Conservation (phyloP, 768 basidiomycete species). For the Podaxis sp. region DNA sequence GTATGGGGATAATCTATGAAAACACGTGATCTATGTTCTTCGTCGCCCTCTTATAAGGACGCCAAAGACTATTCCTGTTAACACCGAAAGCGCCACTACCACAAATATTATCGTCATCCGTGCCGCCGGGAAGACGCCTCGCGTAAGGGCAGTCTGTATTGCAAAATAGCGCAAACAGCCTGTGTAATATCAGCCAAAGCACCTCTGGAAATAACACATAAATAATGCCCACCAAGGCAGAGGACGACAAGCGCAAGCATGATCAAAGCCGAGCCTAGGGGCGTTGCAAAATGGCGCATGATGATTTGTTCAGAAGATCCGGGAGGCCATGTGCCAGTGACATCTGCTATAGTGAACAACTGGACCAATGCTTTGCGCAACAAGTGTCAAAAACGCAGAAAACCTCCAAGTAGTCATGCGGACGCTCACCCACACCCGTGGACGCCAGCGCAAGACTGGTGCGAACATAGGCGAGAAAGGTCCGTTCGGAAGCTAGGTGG, state of each 20-base stretch:
- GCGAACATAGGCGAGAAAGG: conserved; percentile 55
- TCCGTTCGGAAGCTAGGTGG: conserved; percentile 53
- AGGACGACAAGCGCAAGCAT: conserved; percentile 9
- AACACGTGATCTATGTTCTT: not conserved
- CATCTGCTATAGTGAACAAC: conserved; percentile 16
- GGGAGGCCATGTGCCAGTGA: not conserved
- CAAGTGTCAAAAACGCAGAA: not conserved
- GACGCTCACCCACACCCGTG: conserved; percentile 47
- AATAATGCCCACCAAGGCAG: conserved; percentile 10
- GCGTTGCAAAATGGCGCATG: conserved; percentile 13
- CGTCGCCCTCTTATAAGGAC: not conserved
- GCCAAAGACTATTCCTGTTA: not conserved
- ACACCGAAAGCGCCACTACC: not conserved
- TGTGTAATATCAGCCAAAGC: not conserved
- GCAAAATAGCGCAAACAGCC: conserved; percentile 17
- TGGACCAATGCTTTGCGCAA: conserved; percentile 16
- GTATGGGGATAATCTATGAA: not conserved
- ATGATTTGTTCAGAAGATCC: not conserved
- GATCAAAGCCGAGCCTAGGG: conserved; percentile 15
- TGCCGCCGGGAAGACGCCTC: conserved; percentile 13
- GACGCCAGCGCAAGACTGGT: conserved; percentile 51
- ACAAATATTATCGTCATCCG: conserved; percentile 8
- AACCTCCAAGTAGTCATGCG: not conserved
- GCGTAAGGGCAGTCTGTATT: conserved; percentile 14
- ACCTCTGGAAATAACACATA: not conserved